Evolutionary conservation across 306 rosid genomes (phyloP), one percentile per base, ranked within the genome.

Genomic region (Lathyrus tuberosus): DNA sequence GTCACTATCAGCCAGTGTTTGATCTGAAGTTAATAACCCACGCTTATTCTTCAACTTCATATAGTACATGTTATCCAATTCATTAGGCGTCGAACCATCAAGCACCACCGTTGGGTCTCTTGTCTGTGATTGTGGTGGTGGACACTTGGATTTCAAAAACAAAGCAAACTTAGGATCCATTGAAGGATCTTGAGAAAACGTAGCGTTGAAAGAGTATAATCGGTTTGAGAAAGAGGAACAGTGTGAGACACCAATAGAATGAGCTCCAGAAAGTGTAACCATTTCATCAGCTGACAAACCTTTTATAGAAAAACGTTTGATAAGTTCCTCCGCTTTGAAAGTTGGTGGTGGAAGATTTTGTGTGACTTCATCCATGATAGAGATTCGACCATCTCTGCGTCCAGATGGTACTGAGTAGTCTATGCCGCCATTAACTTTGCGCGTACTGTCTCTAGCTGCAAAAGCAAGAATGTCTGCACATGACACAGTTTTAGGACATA

Each of bases 201-300:
- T 73, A 8, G 74, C 30, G 59, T 80, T 80, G 62, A 76, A 80
- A 66, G 81, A 71, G 56, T 81, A 77, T 10, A 82, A 69, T 10
- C 81, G 81, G 4, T 54, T 4, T 2, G 83, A 71, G 79, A 82
- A 78, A 0, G 84, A 71, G 3, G 81, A 66, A 56, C 84, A 79
- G 4, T 57, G 83, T 13, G 86, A 78, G 0, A 67, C 86, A 1
- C 86, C 86, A 62, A 82, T 24, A 0, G 86, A 82, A 57, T 82
- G 86, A 0, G 86, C 84, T 0, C 86, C 86, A 1, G 84, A 75
- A 6, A 82, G 81, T 4, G 81, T 82, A 9, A 82, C 83, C 82
- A 81, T 77, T 77, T 81, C 85, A 30, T 81, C 85, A 13, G 11
- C 70, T 11, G 82, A 77, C 24, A 81, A 12, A 2, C 82, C 80